These are phyloP conservation scores for Cyberlindnera nakhonratchasimensis DNA, from an alignment of 805 yeast genomes.

Conservation along the genomic window DNA sequence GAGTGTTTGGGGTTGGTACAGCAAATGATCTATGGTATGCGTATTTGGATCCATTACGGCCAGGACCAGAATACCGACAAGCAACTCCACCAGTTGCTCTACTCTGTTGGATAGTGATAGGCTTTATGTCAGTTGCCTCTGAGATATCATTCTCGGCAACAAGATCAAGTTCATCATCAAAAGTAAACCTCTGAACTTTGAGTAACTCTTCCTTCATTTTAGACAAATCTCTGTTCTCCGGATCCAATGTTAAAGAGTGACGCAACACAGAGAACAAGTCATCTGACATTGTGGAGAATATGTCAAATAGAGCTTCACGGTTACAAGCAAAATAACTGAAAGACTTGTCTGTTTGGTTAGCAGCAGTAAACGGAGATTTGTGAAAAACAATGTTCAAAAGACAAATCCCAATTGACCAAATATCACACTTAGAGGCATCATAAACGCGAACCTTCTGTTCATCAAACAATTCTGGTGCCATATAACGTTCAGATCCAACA, in stretches of 20 bases:
- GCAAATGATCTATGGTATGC: constrained; percentile 44
- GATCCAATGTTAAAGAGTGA: constrained; percentile 77
- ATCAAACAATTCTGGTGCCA: constrained; percentile 93
- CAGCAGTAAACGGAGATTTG: constrained; percentile 81
- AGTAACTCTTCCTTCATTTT: constrained; percentile 58
- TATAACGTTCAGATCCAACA: constrained; percentile 85
- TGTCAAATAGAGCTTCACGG: constrained; percentile 87
- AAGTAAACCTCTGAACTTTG: constrained; percentile 65
- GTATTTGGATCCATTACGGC: constrained; percentile 25
- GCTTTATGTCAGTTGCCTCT: constrained; percentile 17
- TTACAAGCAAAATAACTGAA: constrained; percentile 83
- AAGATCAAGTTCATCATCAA: constrained; percentile 67
- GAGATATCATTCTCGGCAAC: constrained; percentile 38
- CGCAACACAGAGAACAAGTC: constrained; percentile 85
- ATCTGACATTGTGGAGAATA: constrained; percentile 82
- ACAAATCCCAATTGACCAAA: constrained; percentile 88
- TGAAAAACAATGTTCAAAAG: constrained; percentile 82
- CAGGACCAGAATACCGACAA: constrained; percentile 17
- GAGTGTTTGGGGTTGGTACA: constrained; percentile 55
- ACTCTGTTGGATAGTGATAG: constrained; percentile 20
- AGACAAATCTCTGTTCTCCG: constrained; percentile 69
- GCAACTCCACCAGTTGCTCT: constrained; percentile 14
- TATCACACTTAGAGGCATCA: constrained; percentile 77
- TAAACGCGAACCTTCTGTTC: constrained; percentile 50
- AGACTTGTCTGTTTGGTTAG: constrained; percentile 74